Percentiles rank a stretch among this genome's conserved stretches.
Conservation (phyloP, 176 grass and related monocot species). For the Triticum dicoccoides region DNA sequence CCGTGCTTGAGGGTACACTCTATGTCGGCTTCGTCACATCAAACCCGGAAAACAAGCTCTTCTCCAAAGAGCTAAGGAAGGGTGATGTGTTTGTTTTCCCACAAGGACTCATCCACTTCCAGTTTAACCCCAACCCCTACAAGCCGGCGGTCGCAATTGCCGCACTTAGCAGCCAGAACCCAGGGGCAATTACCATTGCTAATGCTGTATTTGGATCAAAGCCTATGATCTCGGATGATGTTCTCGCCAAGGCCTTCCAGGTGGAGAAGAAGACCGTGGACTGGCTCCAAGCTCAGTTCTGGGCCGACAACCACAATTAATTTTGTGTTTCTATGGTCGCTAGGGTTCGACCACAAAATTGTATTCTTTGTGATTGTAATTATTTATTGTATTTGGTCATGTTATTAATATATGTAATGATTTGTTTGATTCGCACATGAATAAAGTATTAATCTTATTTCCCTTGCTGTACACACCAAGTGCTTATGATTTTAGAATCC, state of each 20-base stretch:
- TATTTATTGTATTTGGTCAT: too few species aligned
- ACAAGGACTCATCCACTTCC: not conserved
- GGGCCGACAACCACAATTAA: not conserved
- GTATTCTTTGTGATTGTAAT: too few species aligned
- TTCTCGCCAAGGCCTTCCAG: not conserved
- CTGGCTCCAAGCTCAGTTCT: not conserved
- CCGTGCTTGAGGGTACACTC: not conserved
- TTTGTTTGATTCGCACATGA: too few species aligned
- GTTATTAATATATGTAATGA: too few species aligned
- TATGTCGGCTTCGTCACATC: not conserved
- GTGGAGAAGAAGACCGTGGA: not conserved
- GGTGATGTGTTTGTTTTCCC: constrained; percentile 1
- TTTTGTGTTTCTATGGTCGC: too few species aligned
- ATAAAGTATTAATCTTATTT: too few species aligned
- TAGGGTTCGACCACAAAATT: too few species aligned
- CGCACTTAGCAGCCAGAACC: not conserved
- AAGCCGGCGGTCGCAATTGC: not conserved
- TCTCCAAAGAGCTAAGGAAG: not conserved
- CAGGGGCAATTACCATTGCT: not conserved
- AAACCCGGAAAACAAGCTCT: not conserved
- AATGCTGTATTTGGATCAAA: not conserved
- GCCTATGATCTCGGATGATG: not conserved
- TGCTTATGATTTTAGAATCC: too few species aligned
- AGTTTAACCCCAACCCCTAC: not conserved
- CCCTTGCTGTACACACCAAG: too few species aligned